Conservation (phyloP, 495 filamentous ascomycete genomes). For the Talaromyces thailandensis region DNA sequence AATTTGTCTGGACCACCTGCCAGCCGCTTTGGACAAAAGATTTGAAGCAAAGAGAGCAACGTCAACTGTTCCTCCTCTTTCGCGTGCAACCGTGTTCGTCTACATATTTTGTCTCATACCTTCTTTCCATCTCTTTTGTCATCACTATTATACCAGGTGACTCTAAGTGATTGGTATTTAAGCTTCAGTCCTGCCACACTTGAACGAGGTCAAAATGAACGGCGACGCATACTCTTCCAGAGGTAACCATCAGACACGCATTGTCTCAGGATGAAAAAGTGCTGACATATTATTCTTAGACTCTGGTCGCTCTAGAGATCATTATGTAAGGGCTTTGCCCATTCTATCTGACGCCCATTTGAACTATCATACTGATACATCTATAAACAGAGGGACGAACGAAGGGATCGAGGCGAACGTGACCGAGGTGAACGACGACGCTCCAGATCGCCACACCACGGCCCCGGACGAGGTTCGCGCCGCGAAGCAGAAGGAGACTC, state of each 20-base stretch:
- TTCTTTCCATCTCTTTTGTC: background rate
- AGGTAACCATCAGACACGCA: conserved; percentile 39
- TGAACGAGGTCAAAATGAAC: conserved; percentile 59
- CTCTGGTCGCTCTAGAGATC: conserved; percentile 63
- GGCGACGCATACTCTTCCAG: conserved; percentile 76
- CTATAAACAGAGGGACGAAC: conserved; percentile 42
- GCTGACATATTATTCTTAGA: conserved; percentile 22
- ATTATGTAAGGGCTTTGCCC: conserved; percentile 48
- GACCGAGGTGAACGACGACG: conserved; percentile 56
- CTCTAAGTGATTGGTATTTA: conserved; percentile 1
- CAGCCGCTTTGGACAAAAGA: background rate
- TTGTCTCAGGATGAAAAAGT: background rate
- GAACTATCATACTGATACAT: background rate
- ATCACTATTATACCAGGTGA: background rate
- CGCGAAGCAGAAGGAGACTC: conserved; percentile 70
- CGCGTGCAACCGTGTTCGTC: background rate
- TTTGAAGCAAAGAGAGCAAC: conserved; percentile 4
- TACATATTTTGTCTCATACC: background rate
- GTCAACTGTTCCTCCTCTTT: background rate
- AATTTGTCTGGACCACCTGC: background rate
- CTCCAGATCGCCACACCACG: conserved; percentile 66
- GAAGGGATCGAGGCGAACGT: conserved; percentile 25
- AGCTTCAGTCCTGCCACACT: conserved; percentile 23
- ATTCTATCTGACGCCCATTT: background rate
- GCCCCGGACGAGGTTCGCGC: conserved; percentile 43